Base-by-base conservation (phyloP, 495 filamentous ascomycete species). In the Neurospora tetraspora region DNA sequence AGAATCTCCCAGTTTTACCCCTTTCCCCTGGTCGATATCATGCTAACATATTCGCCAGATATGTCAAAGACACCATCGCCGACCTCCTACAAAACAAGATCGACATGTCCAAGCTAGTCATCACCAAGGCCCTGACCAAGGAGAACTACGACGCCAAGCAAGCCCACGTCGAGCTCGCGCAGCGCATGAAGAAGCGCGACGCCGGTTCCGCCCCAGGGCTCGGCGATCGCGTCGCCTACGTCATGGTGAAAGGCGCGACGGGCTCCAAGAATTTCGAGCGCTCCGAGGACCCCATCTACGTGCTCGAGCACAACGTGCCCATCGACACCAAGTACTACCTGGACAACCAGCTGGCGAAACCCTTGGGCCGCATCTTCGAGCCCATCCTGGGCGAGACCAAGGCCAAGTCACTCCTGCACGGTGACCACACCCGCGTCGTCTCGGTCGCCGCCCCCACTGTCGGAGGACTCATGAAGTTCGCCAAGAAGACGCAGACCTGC, bases 261-360 rank as follows among this genome's bases (percentile, higher is more conserved):
- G 93, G 92, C 31, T 89, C 94, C 69, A 97, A 92, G 80, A 97
- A 97, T 77, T 98, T 96, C 83, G 96, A 99, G 79, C 91, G 92
- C 70, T 95, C 93, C 1, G 96, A 99, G 81, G 96, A 99, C 79
- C 96, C 96, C 2, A 92, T 98, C 76, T 99, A 89, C 82, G 96
- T 99, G 10, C 88, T 99, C 1, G 96, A 99, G 79, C 92, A 99
- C 86, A 98, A 98, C 76, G 88, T 99, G 65, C 96, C 96, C 16
- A 96, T 99, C 78, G 96, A 99, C 82, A 98, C 96, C 3, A 97
- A 92, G 80, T 99, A 99, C 85, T 99, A 99, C 80, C 91, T 99
- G 8, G 96, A 98, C 77, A 98, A 99, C 80, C 96, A 99, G 81
- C 91, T 99, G 7, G 91, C 96, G 8, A 98, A 98, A 78, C 96